These are phyloP conservation scores for Suillus spraguei DNA, from an alignment of 768 basidiomycete species.

Conservation along the genomic window DNA sequence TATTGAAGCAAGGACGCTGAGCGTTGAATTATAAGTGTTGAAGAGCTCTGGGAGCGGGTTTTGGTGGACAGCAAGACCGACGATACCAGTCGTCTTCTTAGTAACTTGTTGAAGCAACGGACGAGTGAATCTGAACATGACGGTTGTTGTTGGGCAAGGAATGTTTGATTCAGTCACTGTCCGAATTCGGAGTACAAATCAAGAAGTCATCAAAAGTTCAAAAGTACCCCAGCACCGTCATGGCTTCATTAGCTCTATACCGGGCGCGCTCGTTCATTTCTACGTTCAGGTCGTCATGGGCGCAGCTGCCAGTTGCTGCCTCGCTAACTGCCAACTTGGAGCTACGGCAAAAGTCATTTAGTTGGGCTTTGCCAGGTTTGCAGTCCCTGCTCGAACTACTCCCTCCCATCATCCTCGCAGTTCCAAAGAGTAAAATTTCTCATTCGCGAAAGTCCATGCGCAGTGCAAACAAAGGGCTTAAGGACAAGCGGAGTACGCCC, in stretches of 20 bases:
- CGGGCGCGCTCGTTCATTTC: constrained; percentile 33
- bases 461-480: constrained; percentile 90
- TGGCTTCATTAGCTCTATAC: constrained; percentile 44
- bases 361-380: constrained; percentile 42
- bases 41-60: constrained; percentile 81
- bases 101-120: constrained; percentile 63
- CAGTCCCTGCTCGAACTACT: constrained; percentile 70
- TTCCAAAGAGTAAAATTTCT: constrained; percentile 92
- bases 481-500: constrained; percentile 85
- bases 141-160: constrained; percentile 27
- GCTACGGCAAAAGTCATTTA: constrained; percentile 30
- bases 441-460: constrained; percentile 97
- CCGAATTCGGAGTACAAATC: constrained; percentile 5
- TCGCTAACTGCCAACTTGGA: constrained; percentile 24
- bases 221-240: constrained; percentile 24
- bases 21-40: constrained; percentile 77
- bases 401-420: constrained; percentile 87
- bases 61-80: constrained; percentile 82
- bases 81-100: constrained; percentile 84
- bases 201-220: constrained; percentile 4
- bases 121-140: constrained; percentile 79
- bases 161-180: constrained; percentile 9
- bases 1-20: constrained; percentile 65
- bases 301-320: constrained; percentile 14
- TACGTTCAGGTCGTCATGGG: constrained; percentile 28